A percentile compares a stretch with the other conserved stretches of the same genome.
These are phyloP conservation scores for Pleurotus pulmonarius DNA, from an alignment of 768 basidiomycete genomes.

Conservation along the genomic window DNA sequence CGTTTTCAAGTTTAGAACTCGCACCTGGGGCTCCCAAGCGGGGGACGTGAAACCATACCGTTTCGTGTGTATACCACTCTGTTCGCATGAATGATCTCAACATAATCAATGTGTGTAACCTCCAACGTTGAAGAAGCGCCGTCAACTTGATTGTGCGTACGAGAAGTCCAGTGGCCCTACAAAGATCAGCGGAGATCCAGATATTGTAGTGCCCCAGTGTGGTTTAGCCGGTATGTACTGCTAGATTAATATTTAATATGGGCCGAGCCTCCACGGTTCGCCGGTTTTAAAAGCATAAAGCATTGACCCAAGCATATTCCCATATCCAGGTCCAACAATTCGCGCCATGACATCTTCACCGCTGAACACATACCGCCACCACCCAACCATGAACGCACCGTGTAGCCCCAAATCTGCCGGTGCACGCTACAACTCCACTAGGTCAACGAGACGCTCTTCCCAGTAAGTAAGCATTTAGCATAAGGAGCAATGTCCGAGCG, in stretches of 20 bases:
- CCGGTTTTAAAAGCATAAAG: constrained; percentile 10
- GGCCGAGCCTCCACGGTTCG: constrained; percentile 6
- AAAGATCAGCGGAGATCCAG: constrained; percentile 9
- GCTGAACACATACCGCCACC: not conserved
- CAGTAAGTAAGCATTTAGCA: not conserved
- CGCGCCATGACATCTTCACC: constrained; percentile 7
- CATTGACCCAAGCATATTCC: constrained; percentile 5
- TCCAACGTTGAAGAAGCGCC: not conserved
- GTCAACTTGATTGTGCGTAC: not conserved
- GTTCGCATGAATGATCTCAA: not conserved
- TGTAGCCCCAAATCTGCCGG: not conserved
- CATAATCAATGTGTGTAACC: constrained; percentile 1
- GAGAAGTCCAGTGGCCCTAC: constrained; percentile 1
- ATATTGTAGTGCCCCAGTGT: constrained; percentile 6
- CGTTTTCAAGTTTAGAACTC: constrained; percentile 4
- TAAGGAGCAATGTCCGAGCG: not conserved
- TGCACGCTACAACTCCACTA: not conserved
- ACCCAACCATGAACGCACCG: not conserved
- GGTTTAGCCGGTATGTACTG: constrained; percentile 8
- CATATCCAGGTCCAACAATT: constrained; percentile 6
- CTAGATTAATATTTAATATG: constrained; percentile 8
- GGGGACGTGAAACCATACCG: not conserved
- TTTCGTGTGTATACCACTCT: not conserved
- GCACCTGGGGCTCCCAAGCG: not conserved
- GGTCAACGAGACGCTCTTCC: not conserved